Base-by-base conservation (phyloP, 2,329 filamentous ascomycete genomes). In the Fusarium sp. region DNA sequence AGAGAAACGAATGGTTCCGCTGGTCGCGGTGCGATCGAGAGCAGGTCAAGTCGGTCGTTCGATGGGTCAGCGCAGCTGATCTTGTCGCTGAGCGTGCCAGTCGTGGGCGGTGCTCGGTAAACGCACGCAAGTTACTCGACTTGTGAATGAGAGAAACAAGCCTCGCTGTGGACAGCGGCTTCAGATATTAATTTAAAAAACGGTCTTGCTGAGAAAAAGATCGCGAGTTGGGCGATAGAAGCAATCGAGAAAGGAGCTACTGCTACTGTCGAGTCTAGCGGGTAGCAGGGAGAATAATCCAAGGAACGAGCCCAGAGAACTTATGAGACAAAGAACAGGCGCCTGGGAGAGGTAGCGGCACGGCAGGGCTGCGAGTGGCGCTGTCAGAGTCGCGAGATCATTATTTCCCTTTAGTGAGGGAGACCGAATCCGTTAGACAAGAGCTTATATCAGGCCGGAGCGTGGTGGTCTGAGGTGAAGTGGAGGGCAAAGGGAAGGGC, bases 291-390 rank as follows among this genome's bases (percentile, higher is more conserved):
- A 74, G 71, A 64, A 73, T 67, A 48, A n/a, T 45, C 52, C 30
- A 72, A 75, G 74, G 64, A 70, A 70, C 67, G 69, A 69, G 66
- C 67, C 73, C 69, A 73, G 66, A 67, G 64, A 60, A 60, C 71
- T 74, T 67, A 72, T 78, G 76, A 78, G 78, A 79, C 77, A 78
- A 78, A 75, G 70, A 77, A 74, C 73, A 71, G 75, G 71, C 73
- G 75, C 61, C 75, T 78, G 76, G 69, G 61, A 71, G 73, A 69
- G 50, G 65, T 65, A 71, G 73, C 68, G 75, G 75, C 67, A 73
- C 50, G 62, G 74, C 68, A 69, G 65, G 67, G 64, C 67, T 72
- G 62, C 57, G 60, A 60, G 64, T 76, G 70, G 70, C 73, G 68
- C 72, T 76, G 72, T 76, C 69, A 76, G 64, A 73, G 71, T 75